Percentiles rank a stretch among this genome's conserved stretches.
Evolutionary conservation across 1,139 yeast genomes (phyloP).

Genomic region (Trichomonascaceae sp.): DNA sequence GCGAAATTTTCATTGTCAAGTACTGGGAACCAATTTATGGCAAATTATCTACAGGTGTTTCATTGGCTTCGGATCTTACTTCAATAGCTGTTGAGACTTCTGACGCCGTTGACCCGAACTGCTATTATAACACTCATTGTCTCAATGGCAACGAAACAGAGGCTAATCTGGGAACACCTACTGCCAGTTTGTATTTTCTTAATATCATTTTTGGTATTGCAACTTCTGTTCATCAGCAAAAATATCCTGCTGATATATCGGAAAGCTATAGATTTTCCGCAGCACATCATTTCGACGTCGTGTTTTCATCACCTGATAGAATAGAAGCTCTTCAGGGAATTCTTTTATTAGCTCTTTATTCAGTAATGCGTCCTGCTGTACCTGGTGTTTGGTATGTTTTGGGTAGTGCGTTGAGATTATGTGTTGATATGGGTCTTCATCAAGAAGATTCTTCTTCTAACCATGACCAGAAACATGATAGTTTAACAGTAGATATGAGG

Average conservation of each 20-base stretch:
- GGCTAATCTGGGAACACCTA: conserved; percentile 15
- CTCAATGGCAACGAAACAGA: conserved; percentile 14
- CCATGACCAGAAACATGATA: conserved; percentile 30
- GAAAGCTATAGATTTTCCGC: conserved; percentile 74
- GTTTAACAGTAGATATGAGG: conserved; percentile 60
- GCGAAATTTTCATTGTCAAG: conserved; percentile 62
- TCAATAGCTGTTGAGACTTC: conserved; percentile 36
- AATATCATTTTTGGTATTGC: conserved; percentile 78
- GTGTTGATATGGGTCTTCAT: conserved; percentile 81
- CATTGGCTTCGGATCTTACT: conserved; percentile 59
- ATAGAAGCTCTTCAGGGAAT: conserved; percentile 71
- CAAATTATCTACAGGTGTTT: conserved; percentile 44
- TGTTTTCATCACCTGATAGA: conserved; percentile 53
- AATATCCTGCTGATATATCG: conserved; percentile 60
- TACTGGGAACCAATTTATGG: conserved; percentile 81
- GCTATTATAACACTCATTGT: conserved; percentile 24
- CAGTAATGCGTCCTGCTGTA: conserved; percentile 45
- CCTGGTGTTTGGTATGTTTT: conserved; percentile 93
- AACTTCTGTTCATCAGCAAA: conserved; percentile 65
- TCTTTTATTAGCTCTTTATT: conserved; percentile 59
- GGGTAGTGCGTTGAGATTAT: conserved; percentile 72
- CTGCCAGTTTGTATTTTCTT: conserved; percentile 47
- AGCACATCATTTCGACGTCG: conserved; percentile 50
- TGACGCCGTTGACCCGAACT: conserved; percentile 30
- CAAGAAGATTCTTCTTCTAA: conserved; percentile 37